Conservation (phyloP, 805 yeast species). For the Lipomyces sp. region DNA sequence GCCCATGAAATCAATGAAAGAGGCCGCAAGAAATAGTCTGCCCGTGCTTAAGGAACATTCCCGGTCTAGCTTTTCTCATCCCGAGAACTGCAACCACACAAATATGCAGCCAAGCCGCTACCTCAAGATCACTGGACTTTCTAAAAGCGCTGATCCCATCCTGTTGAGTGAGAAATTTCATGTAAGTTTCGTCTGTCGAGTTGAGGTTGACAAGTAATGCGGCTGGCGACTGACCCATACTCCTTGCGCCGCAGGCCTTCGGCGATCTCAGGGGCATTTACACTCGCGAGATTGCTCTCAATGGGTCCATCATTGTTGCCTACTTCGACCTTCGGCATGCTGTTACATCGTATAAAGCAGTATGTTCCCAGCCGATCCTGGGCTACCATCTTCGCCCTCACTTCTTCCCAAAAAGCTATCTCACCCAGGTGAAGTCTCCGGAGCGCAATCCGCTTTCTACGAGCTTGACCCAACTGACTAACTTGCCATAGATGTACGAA, state of each 20-base stretch:
- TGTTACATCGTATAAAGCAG: slow-evolving; percentile 37
- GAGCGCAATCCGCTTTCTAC: no score
- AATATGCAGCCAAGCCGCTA: slow-evolving; percentile 28
- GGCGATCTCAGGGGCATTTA: slow-evolving; percentile 40
- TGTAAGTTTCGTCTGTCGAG: slow-evolving; percentile 14
- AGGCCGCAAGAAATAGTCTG: slow-evolving; percentile 5
- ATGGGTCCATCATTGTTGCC: slow-evolving; percentile 38
- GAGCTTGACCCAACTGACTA: no score
- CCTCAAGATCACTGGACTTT: slow-evolving; percentile 28
- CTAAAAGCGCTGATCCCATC: slow-evolving; percentile 26
- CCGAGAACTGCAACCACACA: background rate
- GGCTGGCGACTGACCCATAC: background rate
- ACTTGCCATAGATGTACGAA: slow-evolving; percentile 23
- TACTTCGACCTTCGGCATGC: slow-evolving; percentile 40
- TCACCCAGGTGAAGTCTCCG: slow-evolving; percentile 13
- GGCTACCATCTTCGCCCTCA: slow-evolving; percentile 33
- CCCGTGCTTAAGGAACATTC: slow-evolving; percentile 24
- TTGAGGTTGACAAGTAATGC: background rate
- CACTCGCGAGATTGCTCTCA: slow-evolving; percentile 35
- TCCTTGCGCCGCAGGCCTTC: slow-evolving; percentile 21
- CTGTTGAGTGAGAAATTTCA: slow-evolving; percentile 22
- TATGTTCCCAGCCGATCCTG: slow-evolving; percentile 38
- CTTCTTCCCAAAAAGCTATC: slow-evolving; percentile 29
- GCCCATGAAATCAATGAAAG: slow-evolving; percentile 6
- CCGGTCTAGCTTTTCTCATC: slow-evolving; percentile 15